Conservation (phyloP, 176 grass and related monocot genomes). For the Zoysia pacifica region DNA sequence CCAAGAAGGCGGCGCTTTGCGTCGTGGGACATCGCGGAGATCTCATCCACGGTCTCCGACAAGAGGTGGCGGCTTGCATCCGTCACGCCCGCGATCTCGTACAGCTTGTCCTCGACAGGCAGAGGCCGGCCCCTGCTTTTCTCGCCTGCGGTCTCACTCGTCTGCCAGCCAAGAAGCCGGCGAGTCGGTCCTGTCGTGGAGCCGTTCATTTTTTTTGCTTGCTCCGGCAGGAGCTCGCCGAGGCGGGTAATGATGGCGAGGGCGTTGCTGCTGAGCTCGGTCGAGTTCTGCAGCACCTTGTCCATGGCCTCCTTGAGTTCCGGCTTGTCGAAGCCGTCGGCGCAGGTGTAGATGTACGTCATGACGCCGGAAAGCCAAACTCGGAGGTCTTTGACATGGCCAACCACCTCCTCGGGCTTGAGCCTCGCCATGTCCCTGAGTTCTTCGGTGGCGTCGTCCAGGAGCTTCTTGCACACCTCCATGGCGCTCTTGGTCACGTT, state of each 20-base stretch:
- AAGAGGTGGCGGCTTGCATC: slow-evolving; percentile 32
- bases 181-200: slow-evolving; percentile 2
- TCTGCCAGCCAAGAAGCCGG: slow-evolving; percentile 44
- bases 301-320: slow-evolving; percentile 69
- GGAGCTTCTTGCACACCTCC: slow-evolving; percentile 69
- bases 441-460: slow-evolving; percentile 53
- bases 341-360: slow-evolving; percentile 76
- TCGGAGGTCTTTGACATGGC: slow-evolving; percentile 53
- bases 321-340: slow-evolving; percentile 74
- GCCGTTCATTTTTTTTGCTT: slow-evolving; percentile 1
- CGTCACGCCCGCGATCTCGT: slow-evolving; percentile 16
- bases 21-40: slow-evolving; percentile 41
- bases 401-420: slow-evolving; percentile 31
- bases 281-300: slow-evolving; percentile 62
- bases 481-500: slow-evolving; percentile 54
- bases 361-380: slow-evolving; percentile 65
- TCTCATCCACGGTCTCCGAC: slow-evolving; percentile 39
- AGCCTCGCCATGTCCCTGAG: slow-evolving; percentile 46
- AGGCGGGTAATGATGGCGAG: slow-evolving; percentile 71
- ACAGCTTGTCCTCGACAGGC: not conserved
- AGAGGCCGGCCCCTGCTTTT: slow-evolving; percentile 7
- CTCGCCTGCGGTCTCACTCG: not conserved
- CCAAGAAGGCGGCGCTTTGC: slow-evolving; percentile 21
- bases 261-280: slow-evolving; percentile 87
- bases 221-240: slow-evolving; percentile 24